Conservation (phyloP, 495 filamentous ascomycete genomes). For the Choiromyces venosus region DNA sequence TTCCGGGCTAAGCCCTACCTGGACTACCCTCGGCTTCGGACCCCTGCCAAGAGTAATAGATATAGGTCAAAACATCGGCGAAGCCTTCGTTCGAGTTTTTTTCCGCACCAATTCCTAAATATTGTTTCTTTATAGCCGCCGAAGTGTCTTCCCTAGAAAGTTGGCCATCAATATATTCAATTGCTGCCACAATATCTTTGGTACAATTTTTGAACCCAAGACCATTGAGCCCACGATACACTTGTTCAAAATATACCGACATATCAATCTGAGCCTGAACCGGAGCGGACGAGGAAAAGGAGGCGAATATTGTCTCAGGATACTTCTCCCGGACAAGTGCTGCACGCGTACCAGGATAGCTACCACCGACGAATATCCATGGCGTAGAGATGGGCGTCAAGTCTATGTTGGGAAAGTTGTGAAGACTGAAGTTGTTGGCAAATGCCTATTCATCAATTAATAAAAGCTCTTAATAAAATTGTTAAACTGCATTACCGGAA, state of each 20-base stretch:
- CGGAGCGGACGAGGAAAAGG: constrained; percentile 55
- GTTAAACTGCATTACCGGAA: constrained; percentile 47
- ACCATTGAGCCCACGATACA: constrained; percentile 51
- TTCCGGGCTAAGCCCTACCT: constrained; percentile 6
- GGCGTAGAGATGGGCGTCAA: constrained; percentile 50
- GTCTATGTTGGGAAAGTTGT: constrained; percentile 42
- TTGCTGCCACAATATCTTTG: constrained; percentile 50
- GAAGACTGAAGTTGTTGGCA: constrained; percentile 49
- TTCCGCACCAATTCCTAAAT: constrained; percentile 51
- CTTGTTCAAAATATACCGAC: constrained; percentile 51
- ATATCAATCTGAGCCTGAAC: constrained; percentile 54
- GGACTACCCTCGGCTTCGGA: constrained; percentile 12
- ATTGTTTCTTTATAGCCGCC: constrained; percentile 48
- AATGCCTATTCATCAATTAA: constrained; percentile 51
- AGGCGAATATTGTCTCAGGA: constrained; percentile 52
- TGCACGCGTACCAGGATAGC: constrained; percentile 54
- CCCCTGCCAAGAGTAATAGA: constrained; percentile 48
- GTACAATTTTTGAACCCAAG: constrained; percentile 54
- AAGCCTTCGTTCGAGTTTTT: constrained; percentile 51
- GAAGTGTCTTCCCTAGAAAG: constrained; percentile 43
- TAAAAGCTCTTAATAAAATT: constrained; percentile 47
- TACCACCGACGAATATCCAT: constrained; percentile 58
- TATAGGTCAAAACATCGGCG: constrained; percentile 45
- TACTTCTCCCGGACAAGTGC: constrained; percentile 54
- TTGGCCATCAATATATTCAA: constrained; percentile 51